Percentiles rank a stretch among this genome's conserved stretches.
Evolutionary conservation across 352 stramenopile species (phyloP).

Genomic region (Globisporangium perplexum): DNA sequence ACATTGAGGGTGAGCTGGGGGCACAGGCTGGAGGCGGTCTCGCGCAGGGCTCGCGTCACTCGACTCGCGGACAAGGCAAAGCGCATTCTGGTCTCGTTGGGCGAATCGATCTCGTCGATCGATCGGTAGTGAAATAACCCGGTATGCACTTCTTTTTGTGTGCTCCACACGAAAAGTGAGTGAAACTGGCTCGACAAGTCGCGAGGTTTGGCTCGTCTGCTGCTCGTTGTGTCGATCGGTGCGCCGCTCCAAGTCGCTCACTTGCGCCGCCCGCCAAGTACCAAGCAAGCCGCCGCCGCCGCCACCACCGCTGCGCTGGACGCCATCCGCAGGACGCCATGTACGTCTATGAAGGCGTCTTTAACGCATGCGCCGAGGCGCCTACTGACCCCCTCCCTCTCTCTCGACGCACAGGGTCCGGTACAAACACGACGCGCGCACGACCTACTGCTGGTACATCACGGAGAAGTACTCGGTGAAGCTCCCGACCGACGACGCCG

Average conservation of each 20-base stretch:
- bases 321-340: background rate
- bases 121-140: background rate
- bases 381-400: background rate
- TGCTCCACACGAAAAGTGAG: background rate
- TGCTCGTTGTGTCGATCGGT: background rate
- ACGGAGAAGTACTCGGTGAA: constrained; percentile 51
- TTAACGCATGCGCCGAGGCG: background rate
- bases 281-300: background rate
- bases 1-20: too few species aligned
- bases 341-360: too few species aligned
- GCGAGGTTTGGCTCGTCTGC: background rate
- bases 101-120: too few species aligned
- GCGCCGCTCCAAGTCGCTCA: background rate
- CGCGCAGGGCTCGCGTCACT: too few species aligned
- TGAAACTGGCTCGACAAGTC: background rate
- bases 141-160: background rate
- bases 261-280: constrained; percentile 9
- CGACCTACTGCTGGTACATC: constrained; percentile 82
- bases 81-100: too few species aligned
- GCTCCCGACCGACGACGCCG: constrained; percentile 28
- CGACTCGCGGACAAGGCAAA: too few species aligned
- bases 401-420: constrained; percentile 18
- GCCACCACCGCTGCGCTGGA: background rate
- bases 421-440: constrained; percentile 74
- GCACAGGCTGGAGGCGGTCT: too few species aligned